A percentile compares a stretch with the other conserved stretches of the same genome.
Conservation (phyloP, 1,284 basidiomycete genomes). For the Ustilago bromivora region DNA sequence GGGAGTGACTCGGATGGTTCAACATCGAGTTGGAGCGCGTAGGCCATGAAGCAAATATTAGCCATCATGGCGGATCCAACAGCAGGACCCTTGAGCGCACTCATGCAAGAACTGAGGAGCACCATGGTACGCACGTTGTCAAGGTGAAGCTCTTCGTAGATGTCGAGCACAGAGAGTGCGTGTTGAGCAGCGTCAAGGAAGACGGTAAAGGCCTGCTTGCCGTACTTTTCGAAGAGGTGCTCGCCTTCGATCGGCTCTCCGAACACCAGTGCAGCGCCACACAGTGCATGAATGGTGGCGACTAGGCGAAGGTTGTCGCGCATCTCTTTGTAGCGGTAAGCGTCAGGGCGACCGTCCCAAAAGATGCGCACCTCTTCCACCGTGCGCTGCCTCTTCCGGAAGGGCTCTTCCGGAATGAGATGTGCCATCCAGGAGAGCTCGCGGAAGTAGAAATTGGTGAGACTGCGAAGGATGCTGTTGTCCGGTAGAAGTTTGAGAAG, state of each 20-base stretch:
- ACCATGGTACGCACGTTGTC: constrained; percentile 54
- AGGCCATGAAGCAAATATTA: constrained; percentile 52
- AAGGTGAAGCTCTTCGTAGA: constrained; percentile 57
- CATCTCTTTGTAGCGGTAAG: constrained; percentile 35
- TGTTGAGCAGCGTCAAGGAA: constrained; percentile 54
- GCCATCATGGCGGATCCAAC: constrained; percentile 46
- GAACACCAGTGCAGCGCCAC: constrained; percentile 37
- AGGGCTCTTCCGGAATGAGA: constrained; percentile 40
- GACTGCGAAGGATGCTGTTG: constrained; percentile 27
- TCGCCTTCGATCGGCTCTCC: constrained; percentile 41
- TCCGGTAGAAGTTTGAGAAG: constrained; percentile 45
- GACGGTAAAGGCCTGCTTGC: constrained; percentile 36
- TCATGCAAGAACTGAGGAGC: constrained; percentile 36
- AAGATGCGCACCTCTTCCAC: constrained; percentile 35
- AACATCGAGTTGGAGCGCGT: constrained; percentile 55
- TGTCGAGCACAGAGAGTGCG: constrained; percentile 53
- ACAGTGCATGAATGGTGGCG: constrained; percentile 44
- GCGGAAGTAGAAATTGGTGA: constrained; percentile 46
- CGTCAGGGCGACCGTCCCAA: constrained; percentile 38
- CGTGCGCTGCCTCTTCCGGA: constrained; percentile 25
- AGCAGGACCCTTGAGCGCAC: constrained; percentile 44
- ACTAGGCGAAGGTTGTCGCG: constrained; percentile 44
- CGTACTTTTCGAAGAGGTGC: constrained; percentile 23
- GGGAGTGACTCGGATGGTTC: constrained; percentile 56
- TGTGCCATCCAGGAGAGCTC: constrained; percentile 54